A percentile compares a stretch with the other conserved stretches of the same genome.
phyloP scores from a whole-genome alignment of 2,329 filamentous ascomycete genomes.

The Paracamarosporium sp. region DNA sequence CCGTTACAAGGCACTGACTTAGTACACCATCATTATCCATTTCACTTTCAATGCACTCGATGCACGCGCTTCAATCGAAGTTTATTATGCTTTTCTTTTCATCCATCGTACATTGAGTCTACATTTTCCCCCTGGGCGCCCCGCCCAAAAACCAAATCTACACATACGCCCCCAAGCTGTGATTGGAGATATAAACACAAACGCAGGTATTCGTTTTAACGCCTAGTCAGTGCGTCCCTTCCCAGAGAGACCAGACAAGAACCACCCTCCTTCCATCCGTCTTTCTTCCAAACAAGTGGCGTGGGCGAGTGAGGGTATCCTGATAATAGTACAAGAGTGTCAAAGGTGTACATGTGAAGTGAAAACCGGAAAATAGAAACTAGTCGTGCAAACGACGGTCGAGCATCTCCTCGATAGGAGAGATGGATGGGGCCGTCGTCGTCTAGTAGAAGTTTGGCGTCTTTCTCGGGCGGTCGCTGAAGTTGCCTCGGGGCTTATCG shows the following conservation, averaged over 20 bases:
- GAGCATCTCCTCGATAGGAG: background rate
- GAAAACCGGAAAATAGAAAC: background rate
- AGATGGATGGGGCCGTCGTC: background rate
- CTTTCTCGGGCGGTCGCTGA: background rate
- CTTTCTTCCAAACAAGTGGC: background rate
- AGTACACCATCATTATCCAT: background rate
- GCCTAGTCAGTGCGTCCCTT: background rate
- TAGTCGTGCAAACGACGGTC: background rate
- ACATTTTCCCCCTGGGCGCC: constrained; percentile 1
- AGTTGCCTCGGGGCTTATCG: too few species aligned
- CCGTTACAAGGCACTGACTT: background rate
- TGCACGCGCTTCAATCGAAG: background rate
- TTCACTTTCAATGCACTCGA: background rate
- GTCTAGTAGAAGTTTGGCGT: background rate
- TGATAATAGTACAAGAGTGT: constrained; percentile 12
- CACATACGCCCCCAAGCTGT: background rate
- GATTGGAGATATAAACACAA: constrained; percentile 5
- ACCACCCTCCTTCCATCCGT: background rate
- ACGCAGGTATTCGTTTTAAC: background rate
- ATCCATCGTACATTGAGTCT: background rate
- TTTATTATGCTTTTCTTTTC: background rate
- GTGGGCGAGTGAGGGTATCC: constrained; percentile 11
- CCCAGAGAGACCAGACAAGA: background rate
- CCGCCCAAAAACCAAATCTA: background rate
- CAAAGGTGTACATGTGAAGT: constrained; percentile 9